Percentiles rank a stretch among this genome's conserved stretches.
These are phyloP conservation scores for Lactifluus rugatus DNA, from an alignment of 768 basidiomycete species.

Conservation along the genomic window DNA sequence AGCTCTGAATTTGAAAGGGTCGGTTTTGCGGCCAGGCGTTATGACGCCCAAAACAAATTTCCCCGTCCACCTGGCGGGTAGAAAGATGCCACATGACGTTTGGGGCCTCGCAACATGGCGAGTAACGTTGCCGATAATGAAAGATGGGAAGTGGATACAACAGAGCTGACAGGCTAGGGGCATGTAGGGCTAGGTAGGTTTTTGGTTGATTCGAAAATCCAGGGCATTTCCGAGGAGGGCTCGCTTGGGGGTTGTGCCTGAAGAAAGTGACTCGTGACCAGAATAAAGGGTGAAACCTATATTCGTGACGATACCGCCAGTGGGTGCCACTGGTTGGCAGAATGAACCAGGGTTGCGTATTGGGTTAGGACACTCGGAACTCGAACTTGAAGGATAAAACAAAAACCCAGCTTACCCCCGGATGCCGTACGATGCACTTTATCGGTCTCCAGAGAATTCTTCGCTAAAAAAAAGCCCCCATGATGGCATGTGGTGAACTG, in stretches of 20 bases:
- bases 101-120: not conserved
- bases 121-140: not conserved
- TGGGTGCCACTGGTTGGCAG: not conserved
- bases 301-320: not conserved
- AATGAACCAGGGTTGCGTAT: not conserved
- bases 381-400: too few relatives aligned
- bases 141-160: not conserved
- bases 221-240: not conserved
- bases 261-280: not conserved
- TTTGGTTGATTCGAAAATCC: not conserved
- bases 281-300: not conserved
- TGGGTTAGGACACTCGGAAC: not conserved
- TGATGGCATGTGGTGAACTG: too few relatives aligned
- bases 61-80: not conserved
- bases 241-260: not conserved
- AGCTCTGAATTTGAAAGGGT: too few relatives aligned
- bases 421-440: too few relatives aligned
- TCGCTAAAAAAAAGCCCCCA: too few relatives aligned
- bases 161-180: too few relatives aligned
- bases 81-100: conserved; percentile 4
- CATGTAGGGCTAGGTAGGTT: not conserved
- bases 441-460: not conserved
- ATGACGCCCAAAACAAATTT: not conserved
- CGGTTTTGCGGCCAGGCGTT: not conserved
- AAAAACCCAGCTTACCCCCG: too few relatives aligned